Percentiles rank a stretch among this genome's conserved stretches.
Conservation (phyloP, 345 rosid genomes). For the Eucalyptus tenuipes region DNA sequence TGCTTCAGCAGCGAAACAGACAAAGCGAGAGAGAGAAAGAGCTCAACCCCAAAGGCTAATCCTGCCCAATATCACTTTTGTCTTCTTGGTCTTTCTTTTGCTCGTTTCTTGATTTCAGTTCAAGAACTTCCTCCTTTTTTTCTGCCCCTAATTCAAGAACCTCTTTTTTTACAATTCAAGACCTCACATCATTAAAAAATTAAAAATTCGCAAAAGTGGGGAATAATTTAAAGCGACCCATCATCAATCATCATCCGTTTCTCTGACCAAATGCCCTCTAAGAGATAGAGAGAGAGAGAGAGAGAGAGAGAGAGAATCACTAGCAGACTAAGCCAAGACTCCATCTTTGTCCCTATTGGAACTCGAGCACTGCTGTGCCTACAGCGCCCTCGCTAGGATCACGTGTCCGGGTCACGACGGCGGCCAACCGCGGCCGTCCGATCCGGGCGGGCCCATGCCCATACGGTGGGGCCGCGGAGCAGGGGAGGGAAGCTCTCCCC, state of each 20-base stretch:
- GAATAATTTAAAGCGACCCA: not conserved
- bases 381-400: not conserved
- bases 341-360: not conserved
- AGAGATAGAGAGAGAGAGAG: not conserved
- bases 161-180: not conserved
- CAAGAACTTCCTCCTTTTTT: not conserved
- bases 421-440: not conserved
- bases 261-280: not conserved
- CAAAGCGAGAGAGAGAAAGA: constrained; percentile 9
- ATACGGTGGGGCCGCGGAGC: not conserved
- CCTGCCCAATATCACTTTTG: not conserved
- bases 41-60: not conserved
- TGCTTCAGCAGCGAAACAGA: constrained; percentile 41
- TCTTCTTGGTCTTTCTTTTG: not conserved
- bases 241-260: not conserved
- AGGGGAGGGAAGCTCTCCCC: not conserved
- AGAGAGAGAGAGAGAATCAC: not conserved
- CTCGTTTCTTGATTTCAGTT: not conserved
- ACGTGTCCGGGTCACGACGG: not conserved
- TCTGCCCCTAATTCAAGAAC: not conserved
- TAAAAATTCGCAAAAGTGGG: not conserved
- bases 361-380: not conserved
- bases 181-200: not conserved
- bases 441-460: not conserved
- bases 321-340: not conserved